Evolutionary conservation across 148 eudicot species (phyloP), one percentile per base, ranked within the genome.

Genomic region (Camellia japonica): DNA sequence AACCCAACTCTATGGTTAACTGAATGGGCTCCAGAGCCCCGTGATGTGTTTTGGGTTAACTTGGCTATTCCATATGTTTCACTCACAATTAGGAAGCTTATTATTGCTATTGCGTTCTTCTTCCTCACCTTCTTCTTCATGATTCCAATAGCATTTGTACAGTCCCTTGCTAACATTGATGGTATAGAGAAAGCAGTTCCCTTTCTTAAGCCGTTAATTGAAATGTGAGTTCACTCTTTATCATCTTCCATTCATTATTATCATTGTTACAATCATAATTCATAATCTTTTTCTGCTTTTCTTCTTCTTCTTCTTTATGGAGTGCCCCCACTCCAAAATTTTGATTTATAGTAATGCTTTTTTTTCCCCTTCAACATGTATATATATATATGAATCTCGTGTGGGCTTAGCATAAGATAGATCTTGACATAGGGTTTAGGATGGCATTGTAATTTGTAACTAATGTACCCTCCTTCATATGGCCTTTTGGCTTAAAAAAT

Each of bases 1-100:
- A 87, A 89, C 72, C 90, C 90, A 47, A 87, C 90, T n/a, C 2
- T 86, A 20, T 89, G 92, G 92, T 80, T 87, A 76, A 89, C 92
- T 3, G 86, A 87, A 80, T 89, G 90, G 92, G 92, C 94, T 44
- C 85, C 94, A 14, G 94, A 91, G 83, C 94, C 94, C 30, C 89
- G 90, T 54, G 94, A 91, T 86, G 88, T 91, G 5, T 91, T 80
- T 80, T 91, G 94, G 94, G 76, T 80, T 77, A 91, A 91, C 77
- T 82, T 91, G 44, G 89, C 94, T 54, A 87, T 89, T 72, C 90
- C 92, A 70, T 89, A 82, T 43, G 82, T 89, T 74, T 89, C 92
- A 38, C 86, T 89, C 14, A 59, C 90, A 67, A 81, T 90, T 75
- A 79, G 94, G 83, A 88, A 88, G 90, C 90, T 89, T 52, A 74